Evolutionary conservation across 345 rosid genomes (phyloP).

Genomic region (Syzygium aromaticum): DNA sequence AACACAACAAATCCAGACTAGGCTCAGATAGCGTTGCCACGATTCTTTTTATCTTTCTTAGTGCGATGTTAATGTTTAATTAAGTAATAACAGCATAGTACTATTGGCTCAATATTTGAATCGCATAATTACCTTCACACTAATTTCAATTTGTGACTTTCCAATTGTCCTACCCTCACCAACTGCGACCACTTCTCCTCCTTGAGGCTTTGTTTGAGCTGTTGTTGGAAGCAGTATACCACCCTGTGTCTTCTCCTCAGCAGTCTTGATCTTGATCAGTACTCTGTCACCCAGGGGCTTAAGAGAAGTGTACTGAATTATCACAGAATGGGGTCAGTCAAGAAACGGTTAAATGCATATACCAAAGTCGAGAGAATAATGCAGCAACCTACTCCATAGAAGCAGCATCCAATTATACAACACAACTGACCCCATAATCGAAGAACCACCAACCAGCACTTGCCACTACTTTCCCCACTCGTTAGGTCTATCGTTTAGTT

Average conservation of each 20-base stretch:
- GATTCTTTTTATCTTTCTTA: background rate
- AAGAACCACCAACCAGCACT: background rate
- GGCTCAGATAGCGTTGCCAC: background rate
- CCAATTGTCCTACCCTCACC: constrained; percentile 84
- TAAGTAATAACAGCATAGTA: background rate
- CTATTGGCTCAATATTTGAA: background rate
- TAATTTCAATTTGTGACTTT: constrained; percentile 39
- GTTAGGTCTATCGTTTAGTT: background rate
- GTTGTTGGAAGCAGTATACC: constrained; percentile 80
- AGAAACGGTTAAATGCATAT: background rate
- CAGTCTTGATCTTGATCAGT: constrained; percentile 75
- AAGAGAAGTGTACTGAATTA: constrained; percentile 54
- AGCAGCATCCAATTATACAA: background rate
- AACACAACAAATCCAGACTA: background rate
- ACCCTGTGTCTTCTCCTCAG: constrained; percentile 75
- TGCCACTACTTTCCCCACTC: background rate
- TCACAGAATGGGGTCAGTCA: background rate
- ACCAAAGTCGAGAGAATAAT: background rate
- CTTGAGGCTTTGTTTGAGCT: constrained; percentile 84
- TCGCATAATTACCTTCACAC: constrained; percentile 35
- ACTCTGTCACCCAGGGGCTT: constrained; percentile 88
- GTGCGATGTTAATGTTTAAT: background rate
- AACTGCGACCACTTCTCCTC: constrained; percentile 86
- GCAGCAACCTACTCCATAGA: background rate
- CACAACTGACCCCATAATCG: background rate